Base-by-base conservation (phyloP, 2,329 filamentous ascomycete species). In the Sclerotinia subarctica region DNA sequence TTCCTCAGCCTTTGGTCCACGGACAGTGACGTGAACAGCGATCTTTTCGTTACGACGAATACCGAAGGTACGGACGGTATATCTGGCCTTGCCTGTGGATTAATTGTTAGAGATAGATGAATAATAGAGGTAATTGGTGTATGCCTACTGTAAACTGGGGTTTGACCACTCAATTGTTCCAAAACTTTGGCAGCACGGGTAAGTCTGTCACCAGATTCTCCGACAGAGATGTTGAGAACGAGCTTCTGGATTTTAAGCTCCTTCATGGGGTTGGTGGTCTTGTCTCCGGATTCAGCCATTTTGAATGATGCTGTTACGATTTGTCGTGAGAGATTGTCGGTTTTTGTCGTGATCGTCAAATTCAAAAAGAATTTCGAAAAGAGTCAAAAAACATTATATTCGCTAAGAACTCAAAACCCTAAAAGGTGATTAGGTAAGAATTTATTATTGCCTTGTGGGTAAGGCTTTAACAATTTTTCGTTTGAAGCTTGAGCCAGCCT, bases 11-110 rank as follows among this genome's bases (percentile, higher is more conserved):
- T 92, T 97, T 84, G 95, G 94, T 81, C 95, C 95, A 82, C 95
- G 95, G 85, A 99, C 94, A 81, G 95, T 99, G 81, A 99, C 95
- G 88, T 99, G 95, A 77, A 99, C 95, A 76, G 95, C 86, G 81
- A 99, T 99, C 92, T 97, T 98, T 84, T 99, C 95, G 91, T 99
- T 99, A 93, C 95, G 94, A 83, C 95, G 94, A 89, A 99, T 99
- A 90, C 95, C 95, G 85, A 99, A 99, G 81, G 94, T 98, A 87
- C 95, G 94, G 89, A 99, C 95, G 78, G 95, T 99, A 90, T 98
- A 99, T 81, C 95, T 93, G 83, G 95, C 95, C 92, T 99, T 99
- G 93, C 91, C 92, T 94, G 79, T 68, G 32, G 63, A 64, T 26
- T 32, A 66, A 46, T 15, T 32, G 59, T 76, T 71, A 75, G 71